Evolutionary conservation across 768 basidiomycete species (phyloP).

Genomic region (Amanita muscaria): DNA sequence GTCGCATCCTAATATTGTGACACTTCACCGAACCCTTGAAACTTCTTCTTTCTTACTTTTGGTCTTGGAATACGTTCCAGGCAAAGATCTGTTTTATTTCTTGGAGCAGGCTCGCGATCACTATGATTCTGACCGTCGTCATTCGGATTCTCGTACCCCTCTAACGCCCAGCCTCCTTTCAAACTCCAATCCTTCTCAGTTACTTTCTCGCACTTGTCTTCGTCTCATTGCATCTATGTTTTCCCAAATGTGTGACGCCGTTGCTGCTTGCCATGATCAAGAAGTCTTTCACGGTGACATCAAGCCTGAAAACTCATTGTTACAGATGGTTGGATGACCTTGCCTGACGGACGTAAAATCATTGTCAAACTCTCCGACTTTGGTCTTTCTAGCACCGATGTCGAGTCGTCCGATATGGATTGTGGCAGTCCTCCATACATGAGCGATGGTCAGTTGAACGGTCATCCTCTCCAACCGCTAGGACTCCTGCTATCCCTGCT

Average conservation of each 20-base stretch:
- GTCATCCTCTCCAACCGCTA: constrained; percentile 24
- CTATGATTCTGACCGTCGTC: constrained; percentile 44
- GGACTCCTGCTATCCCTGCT: constrained; percentile 43
- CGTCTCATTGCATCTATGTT: constrained; percentile 97
- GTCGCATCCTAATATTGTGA: constrained; percentile 89
- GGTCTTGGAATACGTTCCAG: constrained; percentile 91
- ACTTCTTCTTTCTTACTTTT: constrained; percentile 87
- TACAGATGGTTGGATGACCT: constrained; percentile 62
- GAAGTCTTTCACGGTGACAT: constrained; percentile 95
- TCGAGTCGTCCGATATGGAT: constrained; percentile 90
- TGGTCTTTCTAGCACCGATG: constrained; percentile 85
- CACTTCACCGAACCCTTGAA: constrained; percentile 88
- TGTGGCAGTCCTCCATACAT: constrained; percentile 98
- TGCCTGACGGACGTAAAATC: constrained; percentile 68
- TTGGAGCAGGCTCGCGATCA: constrained; percentile 92
- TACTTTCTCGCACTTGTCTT: constrained; percentile 81
- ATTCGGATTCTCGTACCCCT: constrained; percentile 59
- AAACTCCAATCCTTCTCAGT: constrained; percentile 64
- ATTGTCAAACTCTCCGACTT: constrained; percentile 96
- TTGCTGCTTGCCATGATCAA: constrained; percentile 86
- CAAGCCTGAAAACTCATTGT: constrained; percentile 98
- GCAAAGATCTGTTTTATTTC: constrained; percentile 97
- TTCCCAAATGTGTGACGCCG: constrained; percentile 96
- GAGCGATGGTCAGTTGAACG: constrained; percentile 72
- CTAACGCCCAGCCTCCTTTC: constrained; percentile 91